Conservation (phyloP, 257 asterid species). For the Petunia axillaris region DNA sequence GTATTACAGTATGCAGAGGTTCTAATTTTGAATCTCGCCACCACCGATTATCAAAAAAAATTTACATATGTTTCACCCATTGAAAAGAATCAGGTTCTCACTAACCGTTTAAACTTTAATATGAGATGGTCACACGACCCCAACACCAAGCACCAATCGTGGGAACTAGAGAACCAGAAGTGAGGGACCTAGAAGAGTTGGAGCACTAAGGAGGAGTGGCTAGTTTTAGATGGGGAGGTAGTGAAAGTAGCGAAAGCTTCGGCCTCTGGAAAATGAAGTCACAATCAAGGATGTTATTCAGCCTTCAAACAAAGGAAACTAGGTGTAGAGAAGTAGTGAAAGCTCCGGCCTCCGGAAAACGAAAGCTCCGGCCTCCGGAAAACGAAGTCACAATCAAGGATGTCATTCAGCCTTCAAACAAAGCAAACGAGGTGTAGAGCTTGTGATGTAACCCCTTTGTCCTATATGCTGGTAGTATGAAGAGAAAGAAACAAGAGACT, state of each 20-base stretch:
- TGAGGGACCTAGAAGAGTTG: not conserved
- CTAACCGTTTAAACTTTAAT: too few relatives aligned
- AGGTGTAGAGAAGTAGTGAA: not conserved
- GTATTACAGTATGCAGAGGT: too few relatives aligned
- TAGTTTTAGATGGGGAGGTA: not conserved
- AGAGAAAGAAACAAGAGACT: conserved; percentile 11
- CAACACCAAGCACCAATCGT: not conserved
- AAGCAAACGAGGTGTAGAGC: conserved; percentile 10
- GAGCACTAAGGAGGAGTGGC: not conserved
- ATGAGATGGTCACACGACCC: too few relatives aligned
- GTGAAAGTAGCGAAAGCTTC: not conserved
- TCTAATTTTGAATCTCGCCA: too few relatives aligned
- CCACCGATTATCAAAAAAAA: too few relatives aligned
- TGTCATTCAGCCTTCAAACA: not conserved
- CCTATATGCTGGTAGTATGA: not conserved
- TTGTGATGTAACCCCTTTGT: not conserved
- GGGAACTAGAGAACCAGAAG: not conserved
- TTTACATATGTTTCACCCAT: too few relatives aligned
- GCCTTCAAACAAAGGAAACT: not conserved
- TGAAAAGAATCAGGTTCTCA: too few relatives aligned
- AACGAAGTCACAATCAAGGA: not conserved
- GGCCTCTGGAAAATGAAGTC: not conserved
- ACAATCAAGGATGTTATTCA: not conserved
- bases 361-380: too few relatives aligned
- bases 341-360: too few relatives aligned